Evolutionary conservation across 2,329 filamentous ascomycete genomes (phyloP), one percentile per base, ranked within the genome.

Genomic region (Botrytis byssoidea): DNA sequence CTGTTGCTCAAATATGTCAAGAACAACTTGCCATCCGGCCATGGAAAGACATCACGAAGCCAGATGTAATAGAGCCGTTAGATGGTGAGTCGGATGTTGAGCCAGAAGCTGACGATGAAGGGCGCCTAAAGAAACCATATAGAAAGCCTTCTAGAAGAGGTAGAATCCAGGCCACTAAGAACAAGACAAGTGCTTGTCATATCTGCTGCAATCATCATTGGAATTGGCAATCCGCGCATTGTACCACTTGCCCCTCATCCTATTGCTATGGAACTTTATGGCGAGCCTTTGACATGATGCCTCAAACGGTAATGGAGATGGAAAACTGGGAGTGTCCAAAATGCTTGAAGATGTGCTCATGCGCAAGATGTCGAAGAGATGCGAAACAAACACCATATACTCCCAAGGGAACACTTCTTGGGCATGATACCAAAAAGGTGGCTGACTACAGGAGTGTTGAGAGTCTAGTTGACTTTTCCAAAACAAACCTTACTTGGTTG

Each of bases 231-330:
- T 89, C 97, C 75, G 93, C 93, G 3, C 88, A 90, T 70, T 99
- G 96, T 82, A 90, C 90, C 0, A 90, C 85, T 55, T 98, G 96
- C 79, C 86, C 87, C 20, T 86, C 92, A 72, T 89, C 89, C 0
- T 99, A 97, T 81, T 98, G 96, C 82, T 99, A 97, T 80, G 95
- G 95, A n/a, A 92, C 92, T 25, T 86, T 99, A 2, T 98, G 94
- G 83, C 88, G 96, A 72, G 95, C 93, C 0, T 97, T 97, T 79
- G 95, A 98, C 81, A 89, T 94, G 81, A 92, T 94, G 88, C 96
- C 96, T 0, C 90, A 95, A 78, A 86, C 89, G 32, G 89, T 95
- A 0, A 91, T 98, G 87, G 91, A 97, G 80, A 87, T 93, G 76
- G 88, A 91, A 76, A 86, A 90, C 66, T 99, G 96, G 95, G 88